These are phyloP conservation scores for Xylaria sp. DNA, from an alignment of 495 filamentous ascomycete species.

Conservation along the genomic window DNA sequence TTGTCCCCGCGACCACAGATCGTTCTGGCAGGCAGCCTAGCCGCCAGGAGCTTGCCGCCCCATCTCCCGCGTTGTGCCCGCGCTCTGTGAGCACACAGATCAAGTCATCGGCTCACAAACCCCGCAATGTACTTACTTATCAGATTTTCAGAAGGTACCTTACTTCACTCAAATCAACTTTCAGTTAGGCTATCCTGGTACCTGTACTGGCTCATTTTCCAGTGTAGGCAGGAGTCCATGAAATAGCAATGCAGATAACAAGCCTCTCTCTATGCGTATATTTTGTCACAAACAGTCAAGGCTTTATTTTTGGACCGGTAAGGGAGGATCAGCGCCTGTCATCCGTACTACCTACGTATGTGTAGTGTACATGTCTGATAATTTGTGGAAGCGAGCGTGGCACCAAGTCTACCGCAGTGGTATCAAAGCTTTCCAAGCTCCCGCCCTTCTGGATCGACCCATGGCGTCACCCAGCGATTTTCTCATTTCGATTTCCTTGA, in stretches of 20 bases:
- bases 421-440: conserved; percentile 25
- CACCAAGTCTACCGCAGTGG: conserved; percentile 3
- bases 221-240: neutral
- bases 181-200: neutral
- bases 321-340: neutral
- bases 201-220: neutral
- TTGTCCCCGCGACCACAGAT: conserved; percentile 6
- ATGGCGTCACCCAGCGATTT: conserved; percentile 23
- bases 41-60: conserved; percentile 10
- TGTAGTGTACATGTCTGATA: neutral
- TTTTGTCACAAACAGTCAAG: conserved; percentile 4
- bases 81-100: neutral
- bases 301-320: neutral
- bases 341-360: no score
- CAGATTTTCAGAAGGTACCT: no score
- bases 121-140: conserved; percentile 9
- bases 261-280: neutral
- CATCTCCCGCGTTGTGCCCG: no score
- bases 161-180: neutral
- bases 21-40: conserved; percentile 21
- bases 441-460: conserved; percentile 29
- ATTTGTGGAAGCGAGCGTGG: conserved; percentile 16
- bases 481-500: conserved; percentile 17
- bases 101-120: neutral
- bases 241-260: neutral